Evolutionary conservation across 108 stramenopile species (phyloP).

Genomic region (Cyclotella cryptica): DNA sequence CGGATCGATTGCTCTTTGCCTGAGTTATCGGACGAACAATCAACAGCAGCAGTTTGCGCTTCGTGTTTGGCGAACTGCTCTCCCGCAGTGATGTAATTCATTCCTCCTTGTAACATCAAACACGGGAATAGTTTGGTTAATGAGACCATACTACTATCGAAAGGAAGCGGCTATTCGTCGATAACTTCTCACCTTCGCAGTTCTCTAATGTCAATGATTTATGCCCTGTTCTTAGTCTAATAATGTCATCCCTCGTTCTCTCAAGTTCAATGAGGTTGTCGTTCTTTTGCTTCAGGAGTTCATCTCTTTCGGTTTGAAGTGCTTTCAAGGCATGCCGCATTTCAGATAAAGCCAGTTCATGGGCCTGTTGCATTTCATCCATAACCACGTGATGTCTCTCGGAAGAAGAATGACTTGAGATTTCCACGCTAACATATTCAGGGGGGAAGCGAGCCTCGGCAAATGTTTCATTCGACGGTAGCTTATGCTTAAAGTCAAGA

Average conservation of each 20-base stretch:
- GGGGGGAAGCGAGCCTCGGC: conserved; percentile 8
- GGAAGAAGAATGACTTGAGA: conserved; percentile 10
- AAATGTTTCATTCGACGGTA: not conserved
- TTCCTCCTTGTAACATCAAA: not conserved
- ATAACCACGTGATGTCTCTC: not conserved
- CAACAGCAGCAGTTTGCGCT: not conserved
- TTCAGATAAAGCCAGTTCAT: not conserved
- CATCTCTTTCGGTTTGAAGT: conserved; percentile 22
- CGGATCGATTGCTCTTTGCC: not conserved
- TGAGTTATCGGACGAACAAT: not conserved
- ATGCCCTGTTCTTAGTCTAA: conserved; percentile 4
- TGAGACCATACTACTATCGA: not conserved
- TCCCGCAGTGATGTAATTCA: not conserved
- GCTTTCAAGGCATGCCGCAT: conserved; percentile 15
- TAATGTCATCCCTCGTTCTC: conserved; percentile 17
- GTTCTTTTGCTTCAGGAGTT: conserved; percentile 5
- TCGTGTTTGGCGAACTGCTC: not conserved
- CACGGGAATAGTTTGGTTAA: not conserved
- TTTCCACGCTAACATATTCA: conserved; percentile 15
- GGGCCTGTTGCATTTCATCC: conserved; percentile 6
- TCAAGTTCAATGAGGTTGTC: conserved; percentile 19
- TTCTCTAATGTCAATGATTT: not conserved
- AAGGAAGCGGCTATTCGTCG: not conserved
- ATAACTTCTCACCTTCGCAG: not conserved
- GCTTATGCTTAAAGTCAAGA: not conserved